Percentiles rank a stretch among this genome's conserved stretches.
These are phyloP conservation scores for Neurospora sp. DNA, from an alignment of 495 filamentous ascomycete species.

Conservation along the genomic window DNA sequence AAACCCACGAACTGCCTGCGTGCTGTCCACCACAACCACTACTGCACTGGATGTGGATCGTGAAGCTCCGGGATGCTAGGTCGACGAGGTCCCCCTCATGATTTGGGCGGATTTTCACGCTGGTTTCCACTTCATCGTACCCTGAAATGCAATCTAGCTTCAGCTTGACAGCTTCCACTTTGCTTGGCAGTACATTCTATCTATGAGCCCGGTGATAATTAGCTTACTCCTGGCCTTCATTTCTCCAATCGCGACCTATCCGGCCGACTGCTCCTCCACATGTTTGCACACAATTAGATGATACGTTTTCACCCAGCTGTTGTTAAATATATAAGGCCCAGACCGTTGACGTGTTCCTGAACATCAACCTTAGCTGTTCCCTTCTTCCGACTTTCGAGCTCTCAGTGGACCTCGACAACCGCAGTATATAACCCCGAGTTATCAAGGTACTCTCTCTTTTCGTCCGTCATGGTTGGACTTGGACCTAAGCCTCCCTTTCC, in stretches of 20 bases:
- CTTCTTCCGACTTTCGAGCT: background rate
- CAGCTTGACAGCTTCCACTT: background rate
- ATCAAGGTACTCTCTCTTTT: background rate
- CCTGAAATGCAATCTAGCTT: background rate
- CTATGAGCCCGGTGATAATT: background rate
- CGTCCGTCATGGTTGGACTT: conserved; percentile 60
- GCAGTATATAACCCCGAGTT: background rate
- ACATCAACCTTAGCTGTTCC: background rate
- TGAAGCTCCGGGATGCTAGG: background rate
- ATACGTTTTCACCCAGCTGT: background rate
- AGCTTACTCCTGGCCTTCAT: background rate
- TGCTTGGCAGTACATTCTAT: background rate
- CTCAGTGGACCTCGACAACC: background rate
- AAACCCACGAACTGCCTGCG: background rate
- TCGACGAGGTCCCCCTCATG: background rate
- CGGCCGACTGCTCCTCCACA: background rate
- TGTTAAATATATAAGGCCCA: background rate
- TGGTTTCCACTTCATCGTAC: background rate
- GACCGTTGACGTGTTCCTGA: background rate
- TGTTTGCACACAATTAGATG: background rate
- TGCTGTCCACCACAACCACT: background rate
- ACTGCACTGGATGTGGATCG: background rate
- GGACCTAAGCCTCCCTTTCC: conserved; percentile 63
- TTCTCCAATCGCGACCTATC: background rate
- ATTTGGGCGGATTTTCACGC: background rate